phyloP scores from a whole-genome alignment of 495 filamentous ascomycete species.

The Neurospora tetraspora region DNA sequence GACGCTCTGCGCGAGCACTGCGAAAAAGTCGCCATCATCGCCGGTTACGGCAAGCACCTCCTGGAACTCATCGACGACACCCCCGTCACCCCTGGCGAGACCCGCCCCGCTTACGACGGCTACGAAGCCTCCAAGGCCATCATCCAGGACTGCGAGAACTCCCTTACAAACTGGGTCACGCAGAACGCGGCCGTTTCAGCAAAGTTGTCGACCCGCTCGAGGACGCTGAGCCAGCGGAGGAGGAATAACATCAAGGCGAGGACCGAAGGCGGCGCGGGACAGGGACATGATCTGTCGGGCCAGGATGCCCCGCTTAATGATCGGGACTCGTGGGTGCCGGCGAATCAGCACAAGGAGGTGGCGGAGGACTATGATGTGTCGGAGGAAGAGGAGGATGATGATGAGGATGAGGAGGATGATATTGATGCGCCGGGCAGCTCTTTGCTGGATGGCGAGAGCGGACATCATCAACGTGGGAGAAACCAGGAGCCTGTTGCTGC shows the following conservation, averaged over 20 bases:
- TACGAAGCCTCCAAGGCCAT: constrained; percentile 98
- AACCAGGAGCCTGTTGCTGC: constrained; percentile 25
- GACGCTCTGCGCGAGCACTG: constrained; percentile 95
- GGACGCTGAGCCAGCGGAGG: constrained; percentile 77
- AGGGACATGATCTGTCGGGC: constrained; percentile 57
- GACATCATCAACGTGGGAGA: constrained; percentile 26
- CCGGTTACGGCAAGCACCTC: constrained; percentile 93
- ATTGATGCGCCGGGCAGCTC: constrained; percentile 32
- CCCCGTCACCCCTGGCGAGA: constrained; percentile 94
- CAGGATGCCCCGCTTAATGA: constrained; percentile 80
- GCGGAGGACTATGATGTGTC: constrained; percentile 54
- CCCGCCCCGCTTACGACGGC: constrained; percentile 89
- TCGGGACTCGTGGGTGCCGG: constrained; percentile 84
- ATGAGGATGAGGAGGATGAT: constrained; percentile 44
- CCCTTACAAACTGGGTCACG: constrained; percentile 91
- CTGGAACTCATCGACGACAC: constrained; percentile 92
- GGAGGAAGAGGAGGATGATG: constrained; percentile 43
- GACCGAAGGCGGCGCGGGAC: constrained; percentile 35
- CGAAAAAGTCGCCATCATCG: constrained; percentile 97
- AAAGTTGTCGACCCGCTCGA: constrained; percentile 73
- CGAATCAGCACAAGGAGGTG: constrained; percentile 56
- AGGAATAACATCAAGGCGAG: constrained; percentile 57
- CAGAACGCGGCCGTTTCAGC: constrained; percentile 80
- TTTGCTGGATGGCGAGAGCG: constrained; percentile 28
- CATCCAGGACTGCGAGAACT: constrained; percentile 97